A percentile compares a stretch with the other conserved stretches of the same genome.
Conservation (phyloP, 768 basidiomycete genomes). For the Amanita muscaria region DNA sequence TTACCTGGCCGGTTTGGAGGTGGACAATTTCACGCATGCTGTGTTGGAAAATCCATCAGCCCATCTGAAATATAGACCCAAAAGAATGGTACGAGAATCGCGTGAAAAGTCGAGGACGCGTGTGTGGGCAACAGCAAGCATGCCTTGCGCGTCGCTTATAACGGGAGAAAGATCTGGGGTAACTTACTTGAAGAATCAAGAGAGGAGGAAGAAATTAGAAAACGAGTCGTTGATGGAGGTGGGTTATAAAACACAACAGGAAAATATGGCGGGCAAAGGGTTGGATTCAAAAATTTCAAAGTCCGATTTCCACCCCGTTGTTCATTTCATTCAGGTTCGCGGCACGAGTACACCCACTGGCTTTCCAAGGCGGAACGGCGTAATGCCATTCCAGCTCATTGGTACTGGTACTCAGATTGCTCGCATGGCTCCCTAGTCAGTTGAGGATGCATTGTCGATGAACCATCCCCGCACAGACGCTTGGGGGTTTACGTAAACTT, state of each 20-base stretch:
- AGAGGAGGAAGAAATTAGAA: conserved; percentile 21
- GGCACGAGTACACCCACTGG: too few relatives aligned
- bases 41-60: conserved; percentile 25
- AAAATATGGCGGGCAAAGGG: conserved; percentile 35
- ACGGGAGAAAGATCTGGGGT: not conserved
- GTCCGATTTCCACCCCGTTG: conserved; percentile 35
- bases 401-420: too few relatives aligned
- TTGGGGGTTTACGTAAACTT: too few relatives aligned
- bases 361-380: too few relatives aligned
- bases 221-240: conserved; percentile 33
- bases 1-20: conserved; percentile 96
- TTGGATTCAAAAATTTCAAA: conserved; percentile 31
- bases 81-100: conserved; percentile 45
- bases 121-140: conserved; percentile 11
- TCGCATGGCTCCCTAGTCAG: too few relatives aligned
- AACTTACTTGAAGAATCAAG: conserved; percentile 36
- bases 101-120: conserved; percentile 28
- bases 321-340: too few relatives aligned
- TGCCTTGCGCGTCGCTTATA: conserved; percentile 5
- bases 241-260: conserved; percentile 38
- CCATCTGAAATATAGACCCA: conserved; percentile 14
- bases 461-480: too few relatives aligned
- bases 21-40: conserved; percentile 99
- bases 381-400: too few relatives aligned
- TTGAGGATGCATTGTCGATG: too few relatives aligned